Evolutionary conservation across 441 rosid genomes (phyloP), one percentile per base, ranked within the genome.

Genomic region (Erysimum cheiri): DNA sequence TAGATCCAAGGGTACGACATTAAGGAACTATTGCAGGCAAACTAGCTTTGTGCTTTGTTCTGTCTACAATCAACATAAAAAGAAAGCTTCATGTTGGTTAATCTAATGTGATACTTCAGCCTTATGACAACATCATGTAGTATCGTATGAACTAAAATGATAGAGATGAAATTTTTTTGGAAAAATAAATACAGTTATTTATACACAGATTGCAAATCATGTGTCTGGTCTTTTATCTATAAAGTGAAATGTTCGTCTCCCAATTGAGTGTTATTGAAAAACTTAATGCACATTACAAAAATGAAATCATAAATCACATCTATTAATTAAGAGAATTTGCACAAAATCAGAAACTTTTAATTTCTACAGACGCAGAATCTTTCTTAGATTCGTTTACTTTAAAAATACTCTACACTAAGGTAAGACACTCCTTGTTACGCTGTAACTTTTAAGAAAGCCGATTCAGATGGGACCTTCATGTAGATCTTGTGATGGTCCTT

Each of bases 381-480:
- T 66, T 58, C 22, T 53, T 17, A 52, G 55, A 61, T 61, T 61
- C 69, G 4, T 41, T 43, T 52, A 32, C 32, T 41, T 15, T 0
- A 9, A 29, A 26, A 12, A 13, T 33, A 14, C 22, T 41, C 61
- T 58, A 24, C 26, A 44, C 44, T 68, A 54, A 61, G 53, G 12
- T 33, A 49, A 17, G 60, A 49, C 55, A 40, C 26, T 50, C 49
- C 14, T 66, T 11, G 46, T 55, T 22, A 22, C 24, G 24, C 1
- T 22, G 24, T 22, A 22, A 22, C 24, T 31, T 60, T 63, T 35
- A 26, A 40, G 28, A 26, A 67, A 24, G 62, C 54, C 4, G 19
- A 67, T 78, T 79, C 81, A 58, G 75, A 83, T 32, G 82, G 82
- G 78, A 71, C 81, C 89, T 47, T 81, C 83, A 4, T 74, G 89